Base-by-base conservation (phyloP, 192 early-diverging fungal species). In the Mortierella alpina region DNA sequence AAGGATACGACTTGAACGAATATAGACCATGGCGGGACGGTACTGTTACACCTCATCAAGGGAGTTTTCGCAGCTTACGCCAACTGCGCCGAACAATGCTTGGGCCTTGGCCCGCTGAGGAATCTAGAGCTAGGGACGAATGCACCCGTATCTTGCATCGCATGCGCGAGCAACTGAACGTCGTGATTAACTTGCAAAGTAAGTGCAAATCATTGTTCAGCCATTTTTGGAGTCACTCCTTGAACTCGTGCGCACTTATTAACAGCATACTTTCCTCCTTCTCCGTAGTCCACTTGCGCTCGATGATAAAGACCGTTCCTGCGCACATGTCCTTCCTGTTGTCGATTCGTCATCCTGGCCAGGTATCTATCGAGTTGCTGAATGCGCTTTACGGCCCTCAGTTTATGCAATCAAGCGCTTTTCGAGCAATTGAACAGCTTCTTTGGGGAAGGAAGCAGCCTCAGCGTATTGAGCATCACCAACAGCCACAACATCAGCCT, bases 101-200 rank as follows among this genome's bases (percentile, higher is more conserved):
- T 46, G 65, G 68, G 2, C 77, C 77, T 10, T 80, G 77, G 77
- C 77, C 77, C 9, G 20, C 22, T 0, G 77, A 80, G 46, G 65
- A 67, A 22, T 72, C 77, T 0, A 41, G 47, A 12, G 77, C 77
- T 42, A 72, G 68, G 39, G 77, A 72, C 59, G 77, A 80, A 42
- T 80, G 77, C 23, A 66, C 77, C 7, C 23, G 77, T 54, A 58
- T 80, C 13, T 60, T 80, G 5, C 77, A 80, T 47, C 65, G 70
- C 9, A 80, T 80, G 77, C 77, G 77, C 8, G 77, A 80, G 46
- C 77, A 80, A 40, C 48, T 80, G 39, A 80, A 80, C n/a, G 68
- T 80, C 6, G 77, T 80, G 13, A 80, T 80, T 22, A 80, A 80
- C 18, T 23, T 80, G 5, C 77, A 80, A 31, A 80, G 69, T 72